Conservation (phyloP, 768 basidiomycete species). For the Boletus sp. region DNA sequence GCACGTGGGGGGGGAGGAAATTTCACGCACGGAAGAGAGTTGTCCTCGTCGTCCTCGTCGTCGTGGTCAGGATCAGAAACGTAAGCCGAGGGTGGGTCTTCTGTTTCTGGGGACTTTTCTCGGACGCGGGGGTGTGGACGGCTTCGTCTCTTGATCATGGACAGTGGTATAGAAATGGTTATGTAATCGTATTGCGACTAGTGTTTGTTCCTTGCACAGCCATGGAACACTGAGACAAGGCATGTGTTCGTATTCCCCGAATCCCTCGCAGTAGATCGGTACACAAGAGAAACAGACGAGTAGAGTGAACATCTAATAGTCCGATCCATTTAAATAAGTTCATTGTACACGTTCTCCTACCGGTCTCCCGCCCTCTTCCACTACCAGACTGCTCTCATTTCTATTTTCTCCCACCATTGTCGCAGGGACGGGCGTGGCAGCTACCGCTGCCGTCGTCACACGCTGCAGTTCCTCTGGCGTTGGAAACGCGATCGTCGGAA, state of each 20-base stretch:
- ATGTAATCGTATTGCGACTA: slow-evolving; percentile 2
- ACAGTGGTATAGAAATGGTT: not conserved
- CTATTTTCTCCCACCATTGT: not conserved
- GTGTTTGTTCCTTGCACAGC: not conserved
- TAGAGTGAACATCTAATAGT: slow-evolving; percentile 8
- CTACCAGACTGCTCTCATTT: slow-evolving; percentile 5
- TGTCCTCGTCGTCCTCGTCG: slow-evolving; percentile 33
- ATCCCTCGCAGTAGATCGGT: too few relatives aligned
- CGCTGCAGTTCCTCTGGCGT: slow-evolving; percentile 22
- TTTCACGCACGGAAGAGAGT: slow-evolving; percentile 47
- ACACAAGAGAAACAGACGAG: not conserved
- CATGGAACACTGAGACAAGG: not conserved
- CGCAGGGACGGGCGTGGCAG: not conserved
- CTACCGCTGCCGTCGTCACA: slow-evolving; percentile 9
- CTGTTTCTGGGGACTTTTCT: slow-evolving; percentile 42
- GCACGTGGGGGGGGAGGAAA: not conserved
- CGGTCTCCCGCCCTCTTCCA: not conserved
- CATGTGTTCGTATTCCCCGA: too few relatives aligned
- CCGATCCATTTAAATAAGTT: slow-evolving; percentile 5
- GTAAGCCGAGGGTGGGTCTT: slow-evolving; percentile 1
- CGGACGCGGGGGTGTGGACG: slow-evolving; percentile 61
- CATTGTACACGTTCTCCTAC: slow-evolving; percentile 18
- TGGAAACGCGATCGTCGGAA: slow-evolving; percentile 22
- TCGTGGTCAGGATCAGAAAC: slow-evolving; percentile 10
- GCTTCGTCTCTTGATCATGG: slow-evolving; percentile 72